A percentile compares a stretch with the other conserved stretches of the same genome.
phyloP scores from a whole-genome alignment of 2,329 filamentous ascomycete genomes.

The Mycogone perniciosa region DNA sequence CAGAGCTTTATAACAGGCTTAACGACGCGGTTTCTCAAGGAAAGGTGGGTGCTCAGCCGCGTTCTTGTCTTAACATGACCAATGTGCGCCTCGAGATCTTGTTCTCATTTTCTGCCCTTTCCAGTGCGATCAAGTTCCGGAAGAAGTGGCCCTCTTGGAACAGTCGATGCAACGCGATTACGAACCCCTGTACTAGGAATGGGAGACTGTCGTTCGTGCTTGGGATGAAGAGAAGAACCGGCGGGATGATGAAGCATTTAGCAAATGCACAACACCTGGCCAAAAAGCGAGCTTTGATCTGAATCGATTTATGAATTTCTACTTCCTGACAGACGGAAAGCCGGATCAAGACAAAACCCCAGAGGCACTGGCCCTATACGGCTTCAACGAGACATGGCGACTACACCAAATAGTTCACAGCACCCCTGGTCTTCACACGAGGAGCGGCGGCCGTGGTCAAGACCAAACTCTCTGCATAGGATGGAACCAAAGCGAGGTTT shows the following conservation, averaged over 20 bases:
- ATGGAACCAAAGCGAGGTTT: background rate
- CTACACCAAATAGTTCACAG: background rate
- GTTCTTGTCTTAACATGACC: background rate
- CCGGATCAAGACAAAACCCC: background rate
- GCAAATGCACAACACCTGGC: background rate
- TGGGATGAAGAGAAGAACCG: background rate
- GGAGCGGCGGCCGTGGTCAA: too few relatives aligned
- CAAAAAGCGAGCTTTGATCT: background rate
- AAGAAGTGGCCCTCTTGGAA: background rate
- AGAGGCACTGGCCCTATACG: background rate
- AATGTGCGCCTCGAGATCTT: too few relatives aligned
- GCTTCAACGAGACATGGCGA: background rate
- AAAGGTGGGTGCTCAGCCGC: background rate
- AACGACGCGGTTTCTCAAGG: background rate
- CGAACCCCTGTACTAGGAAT: slow-evolving; percentile 1
- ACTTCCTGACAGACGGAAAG: slow-evolving; percentile 3
- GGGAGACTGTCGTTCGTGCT: background rate
- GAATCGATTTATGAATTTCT: background rate
- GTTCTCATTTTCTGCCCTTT: background rate
- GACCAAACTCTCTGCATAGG: background rate
- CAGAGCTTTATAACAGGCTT: background rate
- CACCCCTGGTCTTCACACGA: background rate
- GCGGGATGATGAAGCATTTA: background rate
- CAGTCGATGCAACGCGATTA: slow-evolving; percentile 9
- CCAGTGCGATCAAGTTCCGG: background rate